These are phyloP conservation scores for Draba incana DNA, from an alignment of 345 rosid species.

Conservation along the genomic window DNA sequence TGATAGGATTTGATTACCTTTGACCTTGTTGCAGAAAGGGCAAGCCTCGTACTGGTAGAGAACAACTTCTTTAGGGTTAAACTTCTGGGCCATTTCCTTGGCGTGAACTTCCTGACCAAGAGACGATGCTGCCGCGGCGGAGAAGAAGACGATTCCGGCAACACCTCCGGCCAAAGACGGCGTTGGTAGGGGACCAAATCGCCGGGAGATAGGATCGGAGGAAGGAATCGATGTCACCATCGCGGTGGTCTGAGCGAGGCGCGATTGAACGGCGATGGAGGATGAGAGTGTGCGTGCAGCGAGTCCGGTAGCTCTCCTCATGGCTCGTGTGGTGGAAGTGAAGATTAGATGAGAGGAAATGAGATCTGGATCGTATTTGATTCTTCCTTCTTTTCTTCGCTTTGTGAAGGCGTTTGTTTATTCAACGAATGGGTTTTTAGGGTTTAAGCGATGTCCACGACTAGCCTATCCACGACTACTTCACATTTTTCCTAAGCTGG, in stretches of 20 bases:
- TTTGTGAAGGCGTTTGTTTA: slow-evolving; percentile 15
- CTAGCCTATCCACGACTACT: slow-evolving; percentile 32
- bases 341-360: background rate
- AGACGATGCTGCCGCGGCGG: slow-evolving; percentile 55
- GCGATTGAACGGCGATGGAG: slow-evolving; percentile 40
- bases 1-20: slow-evolving; percentile 49
- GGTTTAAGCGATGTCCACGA: slow-evolving; percentile 41
- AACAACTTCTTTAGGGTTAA: slow-evolving; percentile 66
- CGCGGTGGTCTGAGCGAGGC: slow-evolving; percentile 48
- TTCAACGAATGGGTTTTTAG: slow-evolving; percentile 32
- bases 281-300: slow-evolving; percentile 48
- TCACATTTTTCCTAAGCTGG: background rate
- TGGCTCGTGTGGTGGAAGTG: slow-evolving; percentile 12
- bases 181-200: slow-evolving; percentile 38
- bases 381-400: background rate
- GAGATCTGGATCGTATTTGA: slow-evolving; percentile 28
- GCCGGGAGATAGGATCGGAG: slow-evolving; percentile 39
- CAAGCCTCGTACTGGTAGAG: slow-evolving; percentile 97
- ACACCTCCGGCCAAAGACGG: slow-evolving; percentile 49
- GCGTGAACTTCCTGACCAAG: slow-evolving; percentile 61
- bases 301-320: slow-evolving; percentile 61
- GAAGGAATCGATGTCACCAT: slow-evolving; percentile 37
- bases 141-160: slow-evolving; percentile 54
- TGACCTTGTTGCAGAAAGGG: slow-evolving; percentile 96
- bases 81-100: slow-evolving; percentile 62